These are phyloP conservation scores for Skeletonema marinoi DNA, from an alignment of 108 stramenopile species.

Conservation along the genomic window DNA sequence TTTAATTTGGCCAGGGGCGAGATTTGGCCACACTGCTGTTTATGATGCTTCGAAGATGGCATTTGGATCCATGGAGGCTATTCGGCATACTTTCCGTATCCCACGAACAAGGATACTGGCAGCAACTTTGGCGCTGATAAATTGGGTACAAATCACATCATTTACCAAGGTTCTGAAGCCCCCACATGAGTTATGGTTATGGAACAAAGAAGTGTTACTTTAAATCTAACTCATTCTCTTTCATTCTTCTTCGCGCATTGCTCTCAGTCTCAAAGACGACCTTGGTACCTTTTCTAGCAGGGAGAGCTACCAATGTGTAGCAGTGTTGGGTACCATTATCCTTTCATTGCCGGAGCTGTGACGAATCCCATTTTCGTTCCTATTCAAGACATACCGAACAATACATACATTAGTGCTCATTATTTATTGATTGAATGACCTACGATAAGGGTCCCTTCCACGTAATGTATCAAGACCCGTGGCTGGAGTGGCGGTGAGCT, in stretches of 20 bases:
- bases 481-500: constrained; percentile 58
- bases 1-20: constrained; percentile 63
- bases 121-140: constrained; percentile 36
- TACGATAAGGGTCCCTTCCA: constrained; percentile 10
- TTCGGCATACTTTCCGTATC: constrained; percentile 79
- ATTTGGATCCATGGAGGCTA: constrained; percentile 86
- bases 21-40: constrained; percentile 71
- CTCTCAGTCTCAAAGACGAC: too few species aligned
- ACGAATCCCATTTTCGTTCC: background rate
- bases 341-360: background rate
- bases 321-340: background rate
- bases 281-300: background rate
- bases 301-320: background rate
- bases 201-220: background rate
- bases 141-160: constrained; percentile 36
- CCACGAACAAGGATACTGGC: constrained; percentile 62
- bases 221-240: background rate
- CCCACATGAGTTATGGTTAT: background rate
- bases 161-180: background rate
- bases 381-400: background rate
- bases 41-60: constrained; percentile 52
- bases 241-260: background rate
- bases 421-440: constrained; percentile 2
- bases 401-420: too few species aligned
- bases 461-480: constrained; percentile 5